Base-by-base conservation (phyloP, 306 rosid species). In the Myrica gale region DNA sequence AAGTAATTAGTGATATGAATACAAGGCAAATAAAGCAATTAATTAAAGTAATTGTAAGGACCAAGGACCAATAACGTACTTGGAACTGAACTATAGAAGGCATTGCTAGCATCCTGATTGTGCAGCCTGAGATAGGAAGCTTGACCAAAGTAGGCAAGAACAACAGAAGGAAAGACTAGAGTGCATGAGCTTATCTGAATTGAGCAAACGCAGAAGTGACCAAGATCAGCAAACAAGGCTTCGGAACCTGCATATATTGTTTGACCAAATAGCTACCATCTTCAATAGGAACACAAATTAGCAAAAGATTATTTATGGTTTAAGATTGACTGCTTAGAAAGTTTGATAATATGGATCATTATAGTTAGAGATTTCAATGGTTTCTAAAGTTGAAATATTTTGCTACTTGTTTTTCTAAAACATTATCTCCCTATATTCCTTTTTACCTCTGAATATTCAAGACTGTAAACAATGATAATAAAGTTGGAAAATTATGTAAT, bases 171-270 rank as follows among this genome's bases (percentile, higher is more conserved):
- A 21, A 50, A 65, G 3, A 72, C 43, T 13, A 79, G 57, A 4
- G 4, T 1, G 4, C 76, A 80, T 67, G 61, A 60, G 71, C 83
- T 74, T 5, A 74, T 21, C 45, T 75, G 83, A 4, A 80, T 80
- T 0, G 83, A 48, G 5, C 62, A 42, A 10, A 74, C 76, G 10
- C 41, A 26, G 61, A 80, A 80, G 45, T 80, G 80, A 1, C 83
- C 83, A 4, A 80, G 55, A 12, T 80, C 79, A 3, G 83, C 83
- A 45, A 74, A 80, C 47, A 80, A 23, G 1, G 32, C 32, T 26
- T 26, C 32, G 1, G 1, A 26, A 26, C 32, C 32, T 26, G 32
- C 1, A 26, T 1, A 26, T 26, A 26, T 26, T 26, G 32, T 26
- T 26, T 26, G 32, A 26, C 32, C 32, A 26, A 26, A 26, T 1